Evolutionary conservation across 306 rosid species (phyloP).

Genomic region (Trifolium fragiferum): DNA sequence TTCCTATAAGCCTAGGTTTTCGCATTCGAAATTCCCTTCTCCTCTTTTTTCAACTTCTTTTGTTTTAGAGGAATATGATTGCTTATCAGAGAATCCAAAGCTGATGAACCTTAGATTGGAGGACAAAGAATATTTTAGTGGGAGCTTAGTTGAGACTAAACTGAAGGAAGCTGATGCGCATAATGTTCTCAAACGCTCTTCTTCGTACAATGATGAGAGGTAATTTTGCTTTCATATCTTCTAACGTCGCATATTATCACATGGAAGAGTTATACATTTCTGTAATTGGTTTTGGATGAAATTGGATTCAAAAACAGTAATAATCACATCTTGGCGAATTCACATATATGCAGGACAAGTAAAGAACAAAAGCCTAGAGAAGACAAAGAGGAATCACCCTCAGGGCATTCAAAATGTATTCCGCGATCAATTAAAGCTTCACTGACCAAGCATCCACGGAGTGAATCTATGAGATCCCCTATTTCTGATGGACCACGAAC

Average conservation of each 20-base stretch:
- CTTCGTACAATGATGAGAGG: constrained; percentile 91
- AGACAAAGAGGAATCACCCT: constrained; percentile 67
- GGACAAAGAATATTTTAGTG: constrained; percentile 96
- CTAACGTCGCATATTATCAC: no score
- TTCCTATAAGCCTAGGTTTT: constrained; percentile 77
- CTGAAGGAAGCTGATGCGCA: constrained; percentile 63
- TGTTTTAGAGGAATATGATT: constrained; percentile 80
- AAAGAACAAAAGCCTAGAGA: constrained; percentile 64
- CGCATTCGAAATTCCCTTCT: constrained; percentile 78
- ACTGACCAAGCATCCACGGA: constrained; percentile 70
- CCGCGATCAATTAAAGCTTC: constrained; percentile 86
- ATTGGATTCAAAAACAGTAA: constrained; percentile 11
- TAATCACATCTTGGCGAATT: constrained; percentile 28
- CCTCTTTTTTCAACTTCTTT: constrained; percentile 79
- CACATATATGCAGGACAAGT: constrained; percentile 59
- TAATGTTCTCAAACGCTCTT: constrained; percentile 80
- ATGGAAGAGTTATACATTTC: background rate
- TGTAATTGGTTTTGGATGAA: constrained; percentile 30
- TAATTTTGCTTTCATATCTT: constrained; percentile 37
- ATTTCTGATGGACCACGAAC: constrained; percentile 72
- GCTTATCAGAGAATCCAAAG: constrained; percentile 78
- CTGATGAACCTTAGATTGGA: constrained; percentile 77
- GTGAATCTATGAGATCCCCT: constrained; percentile 85
- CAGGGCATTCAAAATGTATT: constrained; percentile 85
- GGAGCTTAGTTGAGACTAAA: constrained; percentile 89